Evolutionary conservation across 73 alveolate genomes (phyloP), one percentile per base, ranked within the genome.

Genomic region (Loxodes magnus): DNA sequence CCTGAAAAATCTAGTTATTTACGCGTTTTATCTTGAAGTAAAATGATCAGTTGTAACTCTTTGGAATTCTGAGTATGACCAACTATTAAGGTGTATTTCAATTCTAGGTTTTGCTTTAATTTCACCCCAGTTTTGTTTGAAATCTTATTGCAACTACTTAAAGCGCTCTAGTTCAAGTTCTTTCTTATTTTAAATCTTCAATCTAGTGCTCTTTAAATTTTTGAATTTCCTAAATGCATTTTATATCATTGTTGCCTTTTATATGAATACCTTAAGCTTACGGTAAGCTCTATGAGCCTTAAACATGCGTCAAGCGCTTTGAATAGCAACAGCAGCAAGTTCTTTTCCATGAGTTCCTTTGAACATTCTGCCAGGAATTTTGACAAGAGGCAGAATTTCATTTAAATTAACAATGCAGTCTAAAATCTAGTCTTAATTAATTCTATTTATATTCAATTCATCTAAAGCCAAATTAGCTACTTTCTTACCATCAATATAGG

Each of bases 21-120:
- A 84, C 15, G 81, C 69, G 71, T 90, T 90, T 74, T 90, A 87
- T 42, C 92, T 74, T 64, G 82, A 78, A 36, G 68, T 56, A 55
- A 86, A 82, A 52, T 90, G 84, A 30, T 90, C 96, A 90, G 87
- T 86, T 0, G 96, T 81, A 25, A 82, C 38, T 52, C 95, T 66
- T 67, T 84, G 64, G 67, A 77, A 51, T 59, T 87, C 92, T 38
- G 61, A 64, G 43, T 85, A 66, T 12, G 96, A 82, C 34, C 86
- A 60, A 33, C 90, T 65, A 67, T 83, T 82, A 14, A 86, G 67
- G 59, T 90, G 98, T 26, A 90, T 82, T 72, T 85, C 96, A 14
- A 82, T 46, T 55, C 96, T 78, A 26, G 74, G 81, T 50, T 74
- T 82, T 49, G 54, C 58, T 64, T 79, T 77, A 10, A 90, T 71